These are phyloP conservation scores for Rhazya stricta DNA, from an alignment of 257 asterid species.

Conservation along the genomic window DNA sequence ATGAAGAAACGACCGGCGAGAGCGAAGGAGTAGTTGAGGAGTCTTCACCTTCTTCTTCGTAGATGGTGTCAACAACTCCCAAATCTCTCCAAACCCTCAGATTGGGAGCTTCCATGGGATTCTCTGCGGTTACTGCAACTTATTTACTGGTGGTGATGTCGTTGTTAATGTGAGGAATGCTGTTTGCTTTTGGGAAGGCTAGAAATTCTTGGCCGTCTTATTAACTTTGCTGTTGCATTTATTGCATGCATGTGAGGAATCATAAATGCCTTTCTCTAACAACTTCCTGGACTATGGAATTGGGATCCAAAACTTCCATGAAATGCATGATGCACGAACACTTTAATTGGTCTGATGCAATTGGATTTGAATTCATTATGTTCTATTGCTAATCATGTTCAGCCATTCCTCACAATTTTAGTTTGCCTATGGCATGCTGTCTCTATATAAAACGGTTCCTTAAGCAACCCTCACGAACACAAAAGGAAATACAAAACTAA, in stretches of 20 bases:
- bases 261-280: constrained; percentile 43
- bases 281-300: background rate
- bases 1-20: constrained; percentile 33
- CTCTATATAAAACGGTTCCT: too few species aligned
- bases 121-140: background rate
- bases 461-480: too few species aligned
- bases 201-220: constrained; percentile 9
- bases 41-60: constrained; percentile 63
- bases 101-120: constrained; percentile 6
- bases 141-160: background rate
- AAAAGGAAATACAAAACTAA: too few species aligned
- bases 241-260: constrained; percentile 48
- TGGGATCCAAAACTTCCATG: background rate
- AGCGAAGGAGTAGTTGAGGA: constrained; percentile 33
- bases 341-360: background rate
- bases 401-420: too few species aligned
- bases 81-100: constrained; percentile 42
- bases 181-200: constrained; percentile 13
- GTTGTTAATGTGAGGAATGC: background rate
- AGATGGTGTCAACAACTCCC: constrained; percentile 66
- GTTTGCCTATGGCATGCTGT: too few species aligned
- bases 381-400: too few species aligned
- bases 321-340: background rate
- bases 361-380: background rate
- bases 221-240: constrained; percentile 39